phyloP scores from a whole-genome alignment of 78 protist genomes.

The Bodo saltans region DNA sequence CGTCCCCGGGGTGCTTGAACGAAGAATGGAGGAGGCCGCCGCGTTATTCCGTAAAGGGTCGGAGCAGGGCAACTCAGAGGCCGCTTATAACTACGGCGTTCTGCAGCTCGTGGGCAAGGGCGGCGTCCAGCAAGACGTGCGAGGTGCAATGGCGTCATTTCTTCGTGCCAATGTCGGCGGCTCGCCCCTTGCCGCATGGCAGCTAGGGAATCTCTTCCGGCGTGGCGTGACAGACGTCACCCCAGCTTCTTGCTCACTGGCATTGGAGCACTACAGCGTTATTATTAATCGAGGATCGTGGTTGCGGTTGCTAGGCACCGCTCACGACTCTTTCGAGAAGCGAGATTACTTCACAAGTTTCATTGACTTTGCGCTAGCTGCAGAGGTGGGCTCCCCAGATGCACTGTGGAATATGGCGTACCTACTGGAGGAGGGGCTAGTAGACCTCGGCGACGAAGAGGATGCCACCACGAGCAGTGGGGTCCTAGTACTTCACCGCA shows the following conservation, averaged over 20 bases:
- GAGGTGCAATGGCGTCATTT: constrained; percentile 46
- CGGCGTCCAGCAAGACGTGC: constrained; percentile 39
- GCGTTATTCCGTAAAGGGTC: constrained; percentile 38
- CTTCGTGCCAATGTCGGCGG: constrained; percentile 37
- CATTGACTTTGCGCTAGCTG: not conserved
- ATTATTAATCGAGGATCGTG: not conserved
- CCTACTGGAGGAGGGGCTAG: constrained; percentile 45
- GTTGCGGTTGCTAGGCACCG: not conserved
- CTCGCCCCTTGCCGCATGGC: constrained; percentile 45
- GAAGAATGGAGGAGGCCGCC: constrained; percentile 33
- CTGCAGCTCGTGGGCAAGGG: constrained; percentile 31
- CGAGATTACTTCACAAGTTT: not conserved
- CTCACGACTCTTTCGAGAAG: not conserved
- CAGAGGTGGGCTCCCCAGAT: constrained; percentile 1
- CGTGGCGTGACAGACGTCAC: constrained; percentile 25
- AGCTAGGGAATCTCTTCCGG: constrained; percentile 41
- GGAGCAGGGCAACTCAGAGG: constrained; percentile 53
- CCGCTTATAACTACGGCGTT: constrained; percentile 54
- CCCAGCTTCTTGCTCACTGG: not conserved
- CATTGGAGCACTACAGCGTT: not conserved
- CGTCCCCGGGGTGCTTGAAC: too few relatives aligned
- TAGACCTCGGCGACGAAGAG: constrained; percentile 43
- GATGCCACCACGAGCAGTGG: constrained; percentile 33
- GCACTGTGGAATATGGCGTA: constrained; percentile 55
- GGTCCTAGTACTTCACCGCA: constrained; percentile 56